Percentiles rank a stretch among this genome's conserved stretches.
These are phyloP conservation scores for Globisporangium apiculatum DNA, from an alignment of 352 stramenopile species.

Conservation along the genomic window DNA sequence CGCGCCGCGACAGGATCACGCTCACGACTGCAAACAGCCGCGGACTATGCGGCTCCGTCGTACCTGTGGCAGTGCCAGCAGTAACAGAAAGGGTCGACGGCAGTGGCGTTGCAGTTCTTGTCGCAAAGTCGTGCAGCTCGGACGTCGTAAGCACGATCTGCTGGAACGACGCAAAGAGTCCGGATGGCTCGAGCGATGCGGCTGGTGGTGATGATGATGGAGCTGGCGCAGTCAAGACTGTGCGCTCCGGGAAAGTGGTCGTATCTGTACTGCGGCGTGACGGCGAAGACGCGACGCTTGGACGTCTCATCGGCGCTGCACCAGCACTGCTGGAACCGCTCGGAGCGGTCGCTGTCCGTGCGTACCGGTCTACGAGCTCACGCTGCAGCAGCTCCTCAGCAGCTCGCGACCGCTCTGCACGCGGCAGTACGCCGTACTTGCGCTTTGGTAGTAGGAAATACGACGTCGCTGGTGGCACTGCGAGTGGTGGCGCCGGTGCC, in stretches of 20 bases:
- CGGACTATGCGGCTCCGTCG: neutral
- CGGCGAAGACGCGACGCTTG: too few species aligned
- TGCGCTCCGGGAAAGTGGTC: neutral
- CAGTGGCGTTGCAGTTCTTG: too few species aligned
- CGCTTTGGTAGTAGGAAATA: constrained; percentile 29
- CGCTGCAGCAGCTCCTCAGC: constrained; percentile 28
- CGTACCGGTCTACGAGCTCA: constrained; percentile 21
- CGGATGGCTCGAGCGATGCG: neutral
- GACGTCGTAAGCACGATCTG: constrained; percentile 15
- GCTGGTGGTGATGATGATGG: too few species aligned
- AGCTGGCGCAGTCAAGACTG: neutral
- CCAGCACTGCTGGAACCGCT: neutral
- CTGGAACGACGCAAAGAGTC: constrained; percentile 34
- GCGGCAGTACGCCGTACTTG: constrained; percentile 35
- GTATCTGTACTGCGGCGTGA: neutral
- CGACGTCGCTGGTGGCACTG: neutral
- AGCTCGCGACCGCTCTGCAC: constrained; percentile 11
- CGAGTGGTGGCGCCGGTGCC: neutral
- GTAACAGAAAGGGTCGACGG: too few species aligned
- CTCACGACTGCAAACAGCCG: constrained; percentile 40
- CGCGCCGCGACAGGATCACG: constrained; percentile 42
- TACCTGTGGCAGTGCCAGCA: neutral
- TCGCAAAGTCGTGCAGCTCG: constrained; percentile 9
- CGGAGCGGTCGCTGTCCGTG: constrained; percentile 1
- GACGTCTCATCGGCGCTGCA: too few species aligned